Conservation (phyloP, 352 stramenopile genomes). For the Thraustochytrium sp. region DNA sequence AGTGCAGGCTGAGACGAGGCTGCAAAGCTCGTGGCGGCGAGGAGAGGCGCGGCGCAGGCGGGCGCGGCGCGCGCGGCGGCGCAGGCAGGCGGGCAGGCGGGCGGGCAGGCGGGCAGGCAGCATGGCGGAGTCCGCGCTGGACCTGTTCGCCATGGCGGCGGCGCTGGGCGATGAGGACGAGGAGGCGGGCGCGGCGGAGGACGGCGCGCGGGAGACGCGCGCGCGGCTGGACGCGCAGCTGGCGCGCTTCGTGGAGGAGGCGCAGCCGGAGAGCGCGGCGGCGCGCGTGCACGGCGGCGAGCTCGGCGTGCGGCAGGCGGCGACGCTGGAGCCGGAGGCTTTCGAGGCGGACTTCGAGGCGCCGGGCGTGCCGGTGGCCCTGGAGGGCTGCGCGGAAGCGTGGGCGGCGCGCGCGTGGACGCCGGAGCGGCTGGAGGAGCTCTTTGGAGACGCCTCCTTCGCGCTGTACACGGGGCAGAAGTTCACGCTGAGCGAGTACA, state of each 20-base stretch:
- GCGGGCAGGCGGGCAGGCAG: no score
- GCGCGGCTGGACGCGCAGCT: background rate
- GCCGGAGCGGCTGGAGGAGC: background rate
- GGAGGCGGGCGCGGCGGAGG: background rate
- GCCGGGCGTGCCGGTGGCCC: constrained; percentile 62
- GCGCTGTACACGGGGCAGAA: constrained; percentile 35
- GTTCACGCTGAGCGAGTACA: constrained; percentile 25
- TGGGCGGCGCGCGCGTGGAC: constrained; percentile 67
- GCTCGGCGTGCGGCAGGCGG: background rate
- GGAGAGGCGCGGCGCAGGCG: no score
- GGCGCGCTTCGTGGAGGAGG: background rate
- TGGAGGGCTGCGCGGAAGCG: constrained; percentile 65
- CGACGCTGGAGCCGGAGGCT: constrained; percentile 49
- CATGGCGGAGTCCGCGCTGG: constrained; percentile 4
- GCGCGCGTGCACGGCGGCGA: background rate
- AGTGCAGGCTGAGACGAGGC: no score
- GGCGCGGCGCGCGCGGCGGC: background rate
- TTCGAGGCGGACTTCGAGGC: constrained; percentile 73
- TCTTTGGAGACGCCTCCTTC: constrained; percentile 42
- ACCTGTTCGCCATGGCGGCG: constrained; percentile 41
- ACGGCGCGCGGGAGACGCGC: background rate
- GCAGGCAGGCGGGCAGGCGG: background rate
- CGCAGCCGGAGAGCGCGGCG: background rate
- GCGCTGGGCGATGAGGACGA: background rate
- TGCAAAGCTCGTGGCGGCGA: no score